Evolutionary conservation across 2,329 filamentous ascomycete species (phyloP).

Genomic region (Biscogniauxia marginata): DNA sequence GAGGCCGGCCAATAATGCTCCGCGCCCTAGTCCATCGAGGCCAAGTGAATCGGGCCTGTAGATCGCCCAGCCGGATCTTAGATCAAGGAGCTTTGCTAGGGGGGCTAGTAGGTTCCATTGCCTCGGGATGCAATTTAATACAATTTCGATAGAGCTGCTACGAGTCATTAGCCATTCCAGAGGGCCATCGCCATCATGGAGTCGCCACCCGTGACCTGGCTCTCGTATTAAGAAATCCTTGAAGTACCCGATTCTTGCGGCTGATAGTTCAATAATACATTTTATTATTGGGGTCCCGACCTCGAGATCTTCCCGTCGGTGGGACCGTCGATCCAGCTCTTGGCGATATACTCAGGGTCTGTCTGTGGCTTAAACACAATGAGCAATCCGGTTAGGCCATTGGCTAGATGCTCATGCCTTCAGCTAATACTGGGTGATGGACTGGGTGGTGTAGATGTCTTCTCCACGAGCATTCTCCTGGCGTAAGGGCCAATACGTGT

Average conservation of each 20-base stretch:
- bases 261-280: not conserved
- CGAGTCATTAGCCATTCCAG: not conserved
- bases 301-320: not conserved
- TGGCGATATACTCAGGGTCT: not conserved
- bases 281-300: not conserved
- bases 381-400: not conserved
- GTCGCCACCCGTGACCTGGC: not conserved
- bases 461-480: not conserved
- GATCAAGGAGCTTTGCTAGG: not conserved
- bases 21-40: not conserved
- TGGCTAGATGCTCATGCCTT: not conserved
- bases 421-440: not conserved
- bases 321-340: not conserved
- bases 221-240: not conserved
- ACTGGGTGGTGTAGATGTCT: not conserved
- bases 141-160: not conserved
- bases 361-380: not conserved
- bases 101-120: not conserved
- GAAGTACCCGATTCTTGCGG: not conserved
- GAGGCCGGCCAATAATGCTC: not conserved
- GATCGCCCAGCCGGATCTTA: not conserved
- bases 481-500: not conserved
- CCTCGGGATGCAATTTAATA: not conserved
- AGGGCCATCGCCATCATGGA: not conserved
- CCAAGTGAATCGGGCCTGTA: not conserved